These are phyloP conservation scores for Camelina neglecta DNA, from an alignment of 345 rosid genomes.

Conservation along the genomic window DNA sequence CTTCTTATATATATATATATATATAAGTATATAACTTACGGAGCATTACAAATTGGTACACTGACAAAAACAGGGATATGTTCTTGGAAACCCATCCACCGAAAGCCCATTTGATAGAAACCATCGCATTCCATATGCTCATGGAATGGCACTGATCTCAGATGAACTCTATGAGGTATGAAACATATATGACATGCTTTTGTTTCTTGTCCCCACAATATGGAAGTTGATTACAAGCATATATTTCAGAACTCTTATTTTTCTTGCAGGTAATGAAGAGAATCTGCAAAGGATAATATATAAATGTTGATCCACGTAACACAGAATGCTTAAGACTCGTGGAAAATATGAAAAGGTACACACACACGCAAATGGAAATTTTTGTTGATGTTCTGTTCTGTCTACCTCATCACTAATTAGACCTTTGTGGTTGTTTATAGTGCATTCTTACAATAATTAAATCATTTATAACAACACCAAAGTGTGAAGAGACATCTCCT, in stretches of 20 bases:
- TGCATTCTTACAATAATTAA: slow-evolving; percentile 5
- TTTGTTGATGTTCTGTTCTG: slow-evolving; percentile 6
- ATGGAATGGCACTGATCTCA: slow-evolving; percentile 61
- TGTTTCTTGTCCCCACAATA: background rate
- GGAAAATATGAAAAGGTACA: slow-evolving; percentile 28
- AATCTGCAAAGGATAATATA: slow-evolving; percentile 38
- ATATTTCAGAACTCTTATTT: background rate
- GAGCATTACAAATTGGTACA: slow-evolving; percentile 7
- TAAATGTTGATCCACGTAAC: slow-evolving; percentile 31
- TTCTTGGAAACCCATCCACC: slow-evolving; percentile 65
- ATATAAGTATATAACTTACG: background rate
- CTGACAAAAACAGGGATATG: slow-evolving; percentile 57
- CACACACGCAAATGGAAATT: slow-evolving; percentile 44
- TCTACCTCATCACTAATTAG: background rate
- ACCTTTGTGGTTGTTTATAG: slow-evolving; percentile 9
- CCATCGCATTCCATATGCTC: slow-evolving; percentile 52
- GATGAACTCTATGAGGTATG: slow-evolving; percentile 61
- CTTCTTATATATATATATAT: background rate
- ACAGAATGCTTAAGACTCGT: slow-evolving; percentile 34
- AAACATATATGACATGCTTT: background rate
- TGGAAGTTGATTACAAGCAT: slow-evolving; percentile 2
- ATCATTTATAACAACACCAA: background rate
- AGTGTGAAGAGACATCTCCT: slow-evolving; percentile 29
- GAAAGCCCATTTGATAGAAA: slow-evolving; percentile 41
- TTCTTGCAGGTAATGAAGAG: slow-evolving; percentile 28